Conservation (phyloP, 179 eudicot species). For the Carnegiea gigantea region DNA sequence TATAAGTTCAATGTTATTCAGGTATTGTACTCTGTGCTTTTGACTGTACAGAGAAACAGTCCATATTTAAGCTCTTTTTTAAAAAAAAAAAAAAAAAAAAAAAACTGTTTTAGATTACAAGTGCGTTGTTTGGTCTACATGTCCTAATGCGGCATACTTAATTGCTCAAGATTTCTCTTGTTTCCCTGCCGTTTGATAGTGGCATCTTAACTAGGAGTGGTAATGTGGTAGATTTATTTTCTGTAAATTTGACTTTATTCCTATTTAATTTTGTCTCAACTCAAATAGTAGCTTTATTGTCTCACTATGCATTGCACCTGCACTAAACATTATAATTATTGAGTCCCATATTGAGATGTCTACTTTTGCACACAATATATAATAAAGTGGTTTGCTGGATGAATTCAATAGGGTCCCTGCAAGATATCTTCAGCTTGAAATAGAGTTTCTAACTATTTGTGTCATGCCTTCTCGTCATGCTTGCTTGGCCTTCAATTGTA, state of each 20-base stretch:
- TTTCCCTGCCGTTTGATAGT: no score
- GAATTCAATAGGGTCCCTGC: not conserved
- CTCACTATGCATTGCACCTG: not conserved
- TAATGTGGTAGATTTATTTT: not conserved
- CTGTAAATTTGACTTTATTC: not conserved
- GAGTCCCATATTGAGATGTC: not conserved
- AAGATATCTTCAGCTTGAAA: not conserved
- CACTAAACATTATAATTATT: not conserved
- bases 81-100: no score
- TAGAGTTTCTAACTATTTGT: not conserved
- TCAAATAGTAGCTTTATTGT: not conserved
- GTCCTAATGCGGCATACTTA: no score
- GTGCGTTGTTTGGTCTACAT: not conserved
- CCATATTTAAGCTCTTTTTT: not conserved
- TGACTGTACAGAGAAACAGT: not conserved
- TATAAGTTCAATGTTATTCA: conserved; percentile 93
- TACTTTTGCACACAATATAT: not conserved
- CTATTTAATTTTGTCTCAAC: not conserved
- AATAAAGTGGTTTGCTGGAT: not conserved
- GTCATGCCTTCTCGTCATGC: not conserved
- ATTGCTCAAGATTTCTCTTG: no score
- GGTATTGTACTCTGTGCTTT: conserved; percentile 39
- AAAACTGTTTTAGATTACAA: not conserved
- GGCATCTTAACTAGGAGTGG: not conserved
- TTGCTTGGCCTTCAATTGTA: not conserved